Evolutionary conservation across 2,329 filamentous ascomycete species (phyloP).

Genomic region (Neoarthrinium moseri): DNA sequence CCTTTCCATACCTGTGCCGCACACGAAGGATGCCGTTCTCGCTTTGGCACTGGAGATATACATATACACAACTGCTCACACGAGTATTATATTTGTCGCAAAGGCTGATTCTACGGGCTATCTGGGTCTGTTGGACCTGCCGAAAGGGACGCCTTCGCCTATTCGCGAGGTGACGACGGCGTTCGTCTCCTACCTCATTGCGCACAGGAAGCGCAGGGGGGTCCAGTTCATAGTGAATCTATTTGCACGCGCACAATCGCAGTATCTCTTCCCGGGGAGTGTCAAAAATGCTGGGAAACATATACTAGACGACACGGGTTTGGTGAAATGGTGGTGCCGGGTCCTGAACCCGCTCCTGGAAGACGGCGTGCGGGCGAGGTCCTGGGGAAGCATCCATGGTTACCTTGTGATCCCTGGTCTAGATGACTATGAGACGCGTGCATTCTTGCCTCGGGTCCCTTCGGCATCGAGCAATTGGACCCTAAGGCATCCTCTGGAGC

Average conservation of each 20-base stretch:
- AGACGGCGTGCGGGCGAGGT: conserved; percentile 33
- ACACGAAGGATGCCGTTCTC: conserved; percentile 52
- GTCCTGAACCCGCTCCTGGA: conserved; percentile 76
- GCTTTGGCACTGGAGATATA: conserved; percentile 84
- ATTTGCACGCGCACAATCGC: conserved; percentile 87
- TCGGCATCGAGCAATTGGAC: conserved; percentile 59
- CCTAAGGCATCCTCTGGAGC: conserved; percentile 69
- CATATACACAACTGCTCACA: conserved; percentile 76
- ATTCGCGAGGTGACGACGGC: conserved; percentile 71
- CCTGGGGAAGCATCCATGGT: conserved; percentile 58
- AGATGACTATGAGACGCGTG: conserved; percentile 76
- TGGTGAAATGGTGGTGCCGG: conserved; percentile 95
- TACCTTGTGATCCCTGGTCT: conserved; percentile 88
- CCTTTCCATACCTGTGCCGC: conserved; percentile 42
- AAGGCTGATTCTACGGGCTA: conserved; percentile 97
- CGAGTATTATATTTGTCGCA: conserved; percentile 89
- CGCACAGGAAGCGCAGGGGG: conserved; percentile 60
- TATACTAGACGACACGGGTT: conserved; percentile 82
- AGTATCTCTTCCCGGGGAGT: conserved; percentile 94
- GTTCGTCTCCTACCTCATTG: conserved; percentile 75
- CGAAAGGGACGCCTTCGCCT: conserved; percentile 66
- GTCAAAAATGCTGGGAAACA: conserved; percentile 84
- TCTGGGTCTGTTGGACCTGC: conserved; percentile 64
- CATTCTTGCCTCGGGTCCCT: conserved; percentile 66
- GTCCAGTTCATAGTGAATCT: conserved; percentile 78